Percentiles rank a stretch among this genome's conserved stretches.
These are phyloP conservation scores for Aphanoascus verrucosus DNA, from an alignment of 2,329 filamentous ascomycete species.

Conservation along the genomic window DNA sequence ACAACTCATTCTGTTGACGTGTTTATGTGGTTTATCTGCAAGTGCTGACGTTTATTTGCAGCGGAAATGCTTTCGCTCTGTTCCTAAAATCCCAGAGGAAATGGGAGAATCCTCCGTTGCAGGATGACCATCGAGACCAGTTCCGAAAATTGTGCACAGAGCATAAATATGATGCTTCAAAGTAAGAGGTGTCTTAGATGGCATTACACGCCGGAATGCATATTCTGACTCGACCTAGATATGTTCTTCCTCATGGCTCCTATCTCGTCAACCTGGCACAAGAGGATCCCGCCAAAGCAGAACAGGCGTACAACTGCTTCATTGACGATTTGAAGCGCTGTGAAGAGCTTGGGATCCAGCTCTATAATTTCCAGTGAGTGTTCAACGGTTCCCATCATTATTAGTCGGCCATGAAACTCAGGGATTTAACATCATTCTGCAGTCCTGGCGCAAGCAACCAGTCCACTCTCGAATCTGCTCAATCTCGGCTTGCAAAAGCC, in stretches of 20 bases:
- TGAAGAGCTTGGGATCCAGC: constrained; percentile 68
- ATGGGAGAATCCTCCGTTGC: constrained; percentile 74
- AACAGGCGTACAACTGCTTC: constrained; percentile 77
- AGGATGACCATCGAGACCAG: constrained; percentile 53
- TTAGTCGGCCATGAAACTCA: background rate
- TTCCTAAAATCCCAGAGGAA: constrained; percentile 96
- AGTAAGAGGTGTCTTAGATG: constrained; percentile 25
- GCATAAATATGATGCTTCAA: constrained; percentile 59
- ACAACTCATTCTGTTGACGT: background rate
- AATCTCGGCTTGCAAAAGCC: constrained; percentile 66
- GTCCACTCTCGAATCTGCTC: constrained; percentile 55
- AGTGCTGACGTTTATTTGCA: constrained; percentile 23
- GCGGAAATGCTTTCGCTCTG: constrained; percentile 84
- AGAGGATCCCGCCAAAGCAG: constrained; percentile 63
- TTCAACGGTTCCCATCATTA: background rate
- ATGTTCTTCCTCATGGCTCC: constrained; percentile 82
- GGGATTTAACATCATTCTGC: background rate
- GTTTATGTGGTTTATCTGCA: background rate
- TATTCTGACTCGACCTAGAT: constrained; percentile 29
- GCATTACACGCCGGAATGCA: background rate
- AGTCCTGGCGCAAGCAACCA: constrained; percentile 69
- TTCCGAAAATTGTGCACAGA: constrained; percentile 60
- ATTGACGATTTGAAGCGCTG: constrained; percentile 80
- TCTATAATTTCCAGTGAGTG: constrained; percentile 87
- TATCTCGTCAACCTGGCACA: constrained; percentile 96